Base-by-base conservation (phyloP, 2,329 filamentous ascomycete species). In the Aaosphaeria pasadenensis region DNA sequence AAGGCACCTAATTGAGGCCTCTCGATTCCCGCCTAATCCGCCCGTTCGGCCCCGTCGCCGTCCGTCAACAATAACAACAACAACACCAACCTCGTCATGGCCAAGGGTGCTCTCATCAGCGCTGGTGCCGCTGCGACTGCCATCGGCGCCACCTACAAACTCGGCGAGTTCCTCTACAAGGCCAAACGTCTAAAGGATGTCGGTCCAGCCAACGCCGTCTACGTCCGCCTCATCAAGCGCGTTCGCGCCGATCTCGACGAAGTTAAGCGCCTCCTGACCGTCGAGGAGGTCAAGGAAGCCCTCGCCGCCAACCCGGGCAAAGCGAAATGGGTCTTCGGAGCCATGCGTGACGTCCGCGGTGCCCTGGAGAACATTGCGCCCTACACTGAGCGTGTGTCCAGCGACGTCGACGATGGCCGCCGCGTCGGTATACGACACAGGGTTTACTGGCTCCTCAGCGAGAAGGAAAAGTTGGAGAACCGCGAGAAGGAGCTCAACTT, bases 391-490 rank as follows among this genome's bases (percentile, higher is more conserved):
- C 63, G 66, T 43, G 69, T 71, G 13, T 60, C 48, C 40, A 49
- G 58, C 30, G 69, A 71, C 46, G 48, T 67, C 42, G 60, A 69
- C 29, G 60, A 59, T 7, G 67, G 69, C 29, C 61, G 63, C 40
- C 56, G 66, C n/a, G 53, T 71, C 31, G 66, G 67, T n/a, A 43
- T 71, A 29, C 54, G 64, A 39, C 65, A 70, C 54, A 60, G 69
- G 30, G 50, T 71, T 32, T 62, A 63, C 56, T 71, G 69, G 69
- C 57, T 70, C 42, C 49, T 71, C 49, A 68, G 66, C 60, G 67
- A 71, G 52, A 64, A 68, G 58, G 66, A 71, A 55, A 71, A 71
- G 59, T 54, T 70, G 49, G 61, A 67, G 53, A 66, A 66, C 51
- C 43, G 65, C 7, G 62, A 67, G 53, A 66, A 69, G 60, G 69